phyloP scores from a whole-genome alignment of 2,329 filamentous ascomycete species.

The Teratosphaeria pseudoeucalypti region DNA sequence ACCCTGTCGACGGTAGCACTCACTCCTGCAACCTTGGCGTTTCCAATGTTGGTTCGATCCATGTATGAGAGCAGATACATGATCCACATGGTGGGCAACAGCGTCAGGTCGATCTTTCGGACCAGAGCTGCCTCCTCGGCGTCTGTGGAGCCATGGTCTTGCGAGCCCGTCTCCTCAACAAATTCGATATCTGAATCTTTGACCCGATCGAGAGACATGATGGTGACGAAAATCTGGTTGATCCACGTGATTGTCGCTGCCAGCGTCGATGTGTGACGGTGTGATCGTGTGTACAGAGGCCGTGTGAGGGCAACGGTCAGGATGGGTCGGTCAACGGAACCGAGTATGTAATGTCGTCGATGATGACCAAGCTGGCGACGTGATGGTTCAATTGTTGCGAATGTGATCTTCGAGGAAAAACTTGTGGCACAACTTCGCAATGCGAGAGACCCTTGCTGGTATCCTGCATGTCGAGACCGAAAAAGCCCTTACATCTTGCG shows the following conservation, averaged over 20 bases:
- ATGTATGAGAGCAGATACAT: conserved; percentile 42
- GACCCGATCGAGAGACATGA: conserved; percentile 7
- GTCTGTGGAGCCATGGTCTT: conserved; percentile 4
- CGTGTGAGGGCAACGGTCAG: neutral
- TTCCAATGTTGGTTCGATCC: conserved; percentile 36
- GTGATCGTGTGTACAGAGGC: no score
- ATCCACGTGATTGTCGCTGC: neutral
- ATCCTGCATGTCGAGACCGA: neutral
- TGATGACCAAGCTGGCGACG: neutral
- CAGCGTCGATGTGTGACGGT: neutral
- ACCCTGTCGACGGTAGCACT: neutral
- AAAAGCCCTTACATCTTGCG: neutral
- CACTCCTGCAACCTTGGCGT: conserved; percentile 34
- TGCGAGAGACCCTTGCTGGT: neutral
- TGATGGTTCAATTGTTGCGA: neutral
- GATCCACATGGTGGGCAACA: conserved; percentile 40
- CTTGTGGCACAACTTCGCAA: neutral
- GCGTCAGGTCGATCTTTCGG: conserved; percentile 34
- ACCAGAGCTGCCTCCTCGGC: conserved; percentile 36
- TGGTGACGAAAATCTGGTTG: neutral
- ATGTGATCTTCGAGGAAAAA: neutral
- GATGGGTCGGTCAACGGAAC: neutral
- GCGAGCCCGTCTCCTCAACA: conserved; percentile 9
- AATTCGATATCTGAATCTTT: conserved; percentile 15
- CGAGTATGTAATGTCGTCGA: neutral